A percentile compares a stretch with the other conserved stretches of the same genome.
Conservation (phyloP, 148 eudicot genomes). For the Mesembryanthemum crystallinum region DNA sequence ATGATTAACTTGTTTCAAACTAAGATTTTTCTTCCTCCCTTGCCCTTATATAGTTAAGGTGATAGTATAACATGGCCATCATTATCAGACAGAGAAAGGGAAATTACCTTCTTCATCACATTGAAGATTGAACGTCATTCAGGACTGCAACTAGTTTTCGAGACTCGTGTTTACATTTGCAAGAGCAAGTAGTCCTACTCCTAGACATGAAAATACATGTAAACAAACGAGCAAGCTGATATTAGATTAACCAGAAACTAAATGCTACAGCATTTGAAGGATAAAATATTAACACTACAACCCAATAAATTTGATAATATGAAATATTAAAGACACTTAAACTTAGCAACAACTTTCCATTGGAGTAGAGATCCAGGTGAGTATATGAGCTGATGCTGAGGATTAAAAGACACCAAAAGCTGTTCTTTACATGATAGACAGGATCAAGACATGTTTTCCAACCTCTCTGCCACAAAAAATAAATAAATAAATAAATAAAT, state of each 20-base stretch:
- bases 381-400: neutral
- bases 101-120: neutral
- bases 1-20: neutral
- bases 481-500: too few relatives aligned
- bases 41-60: neutral
- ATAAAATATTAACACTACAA: too few relatives aligned
- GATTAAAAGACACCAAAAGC: neutral
- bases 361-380: neutral
- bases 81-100: neutral
- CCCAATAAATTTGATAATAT: neutral
- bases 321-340: neutral
- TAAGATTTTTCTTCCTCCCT: neutral
- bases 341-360: neutral
- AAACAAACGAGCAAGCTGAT: neutral
- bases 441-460: neutral
- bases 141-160: neutral
- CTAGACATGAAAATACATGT: neutral
- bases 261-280: too few relatives aligned
- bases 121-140: neutral
- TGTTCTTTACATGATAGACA: neutral
- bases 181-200: slow-evolving; percentile 1
- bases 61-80: neutral
- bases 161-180: neutral
- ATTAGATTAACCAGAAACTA: neutral
- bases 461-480: neutral